Evolutionary conservation across 2,329 filamentous ascomycete species (phyloP), one percentile per base, ranked within the genome.

Genomic region (Ophioceras dolichostomum): DNA sequence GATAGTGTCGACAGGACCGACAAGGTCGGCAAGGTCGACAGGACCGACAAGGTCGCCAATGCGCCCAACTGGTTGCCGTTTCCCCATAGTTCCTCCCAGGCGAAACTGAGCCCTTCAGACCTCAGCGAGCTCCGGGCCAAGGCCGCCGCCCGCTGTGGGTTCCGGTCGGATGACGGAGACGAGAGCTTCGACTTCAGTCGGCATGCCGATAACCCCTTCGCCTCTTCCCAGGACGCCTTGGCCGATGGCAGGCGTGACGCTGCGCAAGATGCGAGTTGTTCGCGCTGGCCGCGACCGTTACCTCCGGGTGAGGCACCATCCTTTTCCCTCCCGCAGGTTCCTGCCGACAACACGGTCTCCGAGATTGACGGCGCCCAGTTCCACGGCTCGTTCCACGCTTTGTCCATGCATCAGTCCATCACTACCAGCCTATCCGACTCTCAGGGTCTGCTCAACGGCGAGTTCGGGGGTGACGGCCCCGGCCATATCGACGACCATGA

Each of bases 81-180:
- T n/a, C n/a, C n/a, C n/a, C n/a, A 20, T 9, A 31, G 21, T 20
- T 37, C 36, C 20, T 17, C 28, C 13, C 20, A 22, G 14, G 14
- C 17, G 20, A 32, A 13, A 19, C 14, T 32, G 21, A 37, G 36
- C 10, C 29, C 21, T 32, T 28, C 18, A 12, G 18, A 32, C 17
- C 36, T 37, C 29, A 22, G 27, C 10, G 36, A 30, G 28, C 21
- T 37, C 16, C 36, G 36, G 36, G 32, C 36, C 17, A 21, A 29
- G 12, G 36, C 36, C 10, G 36, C 18, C 10, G 36, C 36, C 18
- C 39, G 39, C 4, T 40, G 39, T 26, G 39, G 39, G 21, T 40
- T 40, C 10, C 30, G 39, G 26, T 13, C 24, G 10, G 39, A 36
- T 16, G 34, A 40, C 18, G 31, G 16, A 8, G 8, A 12, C 9